These are phyloP conservation scores for Lanmaoa pseudosensibilis DNA, from an alignment of 768 basidiomycete species.

Conservation along the genomic window DNA sequence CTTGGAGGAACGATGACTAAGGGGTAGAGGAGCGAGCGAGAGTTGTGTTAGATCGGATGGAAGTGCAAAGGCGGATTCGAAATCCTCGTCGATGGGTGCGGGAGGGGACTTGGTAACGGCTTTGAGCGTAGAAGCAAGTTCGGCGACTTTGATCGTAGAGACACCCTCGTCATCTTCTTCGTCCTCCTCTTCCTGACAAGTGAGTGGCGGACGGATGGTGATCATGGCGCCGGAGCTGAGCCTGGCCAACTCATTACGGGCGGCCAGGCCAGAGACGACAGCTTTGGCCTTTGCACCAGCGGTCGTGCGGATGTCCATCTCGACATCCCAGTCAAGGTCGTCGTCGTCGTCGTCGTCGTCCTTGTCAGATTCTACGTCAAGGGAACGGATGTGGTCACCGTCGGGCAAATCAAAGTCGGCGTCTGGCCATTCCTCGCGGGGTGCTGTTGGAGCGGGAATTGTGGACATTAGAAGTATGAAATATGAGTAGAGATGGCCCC, in stretches of 20 bases:
- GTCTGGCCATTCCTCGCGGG: conserved; percentile 82
- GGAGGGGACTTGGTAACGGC: conserved; percentile 36
- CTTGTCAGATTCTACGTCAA: conserved; percentile 59
- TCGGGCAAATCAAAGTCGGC: conserved; percentile 86
- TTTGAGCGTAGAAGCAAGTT: conserved; percentile 41
- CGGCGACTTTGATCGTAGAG: conserved; percentile 77
- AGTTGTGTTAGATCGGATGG: conserved; percentile 79
- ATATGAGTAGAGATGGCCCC: conserved; percentile 23
- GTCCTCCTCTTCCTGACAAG: conserved; percentile 46
- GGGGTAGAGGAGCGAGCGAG: conserved; percentile 75
- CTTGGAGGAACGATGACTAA: conserved; percentile 78
- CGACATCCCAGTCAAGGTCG: conserved; percentile 79
- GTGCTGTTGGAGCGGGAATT: conserved; percentile 56
- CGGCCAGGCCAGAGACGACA: conserved; percentile 39
- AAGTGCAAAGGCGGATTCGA: conserved; percentile 80
- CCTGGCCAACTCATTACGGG: conserved; percentile 42
- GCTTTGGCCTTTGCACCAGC: conserved; percentile 49
- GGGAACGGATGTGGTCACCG: conserved; percentile 62
- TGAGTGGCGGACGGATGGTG: conserved; percentile 67
- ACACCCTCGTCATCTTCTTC: conserved; percentile 81
- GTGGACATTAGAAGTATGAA: conserved; percentile 48
- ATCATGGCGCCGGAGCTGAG: conserved; percentile 27
- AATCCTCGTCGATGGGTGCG: conserved; percentile 61
- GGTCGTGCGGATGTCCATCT: conserved; percentile 66
- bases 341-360: conserved; percentile 64